These are phyloP conservation scores for Picea abies DNA, from an alignment of 83 land plant species.

Conservation along the genomic window DNA sequence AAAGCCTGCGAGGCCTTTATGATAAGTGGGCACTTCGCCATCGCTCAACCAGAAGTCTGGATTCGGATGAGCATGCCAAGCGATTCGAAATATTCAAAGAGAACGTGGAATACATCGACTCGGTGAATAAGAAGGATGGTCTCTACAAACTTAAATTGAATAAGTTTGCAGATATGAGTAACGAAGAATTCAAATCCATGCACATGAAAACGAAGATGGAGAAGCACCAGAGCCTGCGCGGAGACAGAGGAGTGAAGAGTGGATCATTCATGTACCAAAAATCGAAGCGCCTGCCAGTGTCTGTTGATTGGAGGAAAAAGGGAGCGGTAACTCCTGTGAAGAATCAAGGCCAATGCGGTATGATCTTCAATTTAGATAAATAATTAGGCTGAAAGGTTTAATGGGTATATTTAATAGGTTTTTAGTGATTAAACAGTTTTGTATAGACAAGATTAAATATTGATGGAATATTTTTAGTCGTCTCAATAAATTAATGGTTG, in stretches of 20 bases:
- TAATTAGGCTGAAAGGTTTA: no score
- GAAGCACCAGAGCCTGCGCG: not conserved
- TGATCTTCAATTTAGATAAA: not conserved
- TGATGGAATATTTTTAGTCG: no score
- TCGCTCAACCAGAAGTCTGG: not conserved
- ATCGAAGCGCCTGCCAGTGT: constrained; percentile 13
- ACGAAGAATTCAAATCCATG: constrained; percentile 22
- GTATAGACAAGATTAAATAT: no score
- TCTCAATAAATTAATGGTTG: no score
- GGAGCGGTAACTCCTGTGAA: constrained; percentile 29
- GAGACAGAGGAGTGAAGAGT: no score
- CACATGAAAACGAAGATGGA: not conserved
- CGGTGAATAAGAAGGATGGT: no score
- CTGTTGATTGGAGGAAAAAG: constrained; percentile 44
- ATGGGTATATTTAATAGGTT: no score
- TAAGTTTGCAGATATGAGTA: constrained; percentile 19
- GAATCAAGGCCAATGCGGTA: constrained; percentile 51
- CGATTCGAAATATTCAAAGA: not conserved
- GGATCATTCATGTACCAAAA: no score
- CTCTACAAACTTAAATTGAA: constrained; percentile 6
- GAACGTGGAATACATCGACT: no score
- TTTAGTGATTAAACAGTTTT: no score
- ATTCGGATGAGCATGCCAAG: not conserved
- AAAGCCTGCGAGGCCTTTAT: not conserved
- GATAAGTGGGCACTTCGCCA: constrained; percentile 4